A percentile compares a stretch with the other conserved stretches of the same genome.
These are phyloP conservation scores for Diddensiella transvaalensis DNA, from an alignment of 805 yeast genomes.

Conservation along the genomic window DNA sequence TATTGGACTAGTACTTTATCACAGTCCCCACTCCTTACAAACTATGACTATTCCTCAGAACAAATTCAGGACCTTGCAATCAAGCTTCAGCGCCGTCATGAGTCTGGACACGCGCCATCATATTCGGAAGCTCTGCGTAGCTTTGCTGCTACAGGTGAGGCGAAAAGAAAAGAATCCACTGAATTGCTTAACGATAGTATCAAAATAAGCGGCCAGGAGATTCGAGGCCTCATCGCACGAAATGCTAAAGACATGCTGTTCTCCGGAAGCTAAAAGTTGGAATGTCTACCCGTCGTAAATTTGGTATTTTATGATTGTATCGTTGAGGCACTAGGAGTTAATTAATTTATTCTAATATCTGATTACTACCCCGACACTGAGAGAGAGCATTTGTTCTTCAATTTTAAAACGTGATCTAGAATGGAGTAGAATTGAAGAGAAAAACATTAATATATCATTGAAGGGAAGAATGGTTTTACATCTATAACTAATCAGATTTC, in stretches of 20 bases:
- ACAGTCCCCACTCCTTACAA: constrained; percentile 26
- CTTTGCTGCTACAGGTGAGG: not conserved
- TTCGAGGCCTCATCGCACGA: constrained; percentile 9
- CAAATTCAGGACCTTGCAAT: constrained; percentile 30
- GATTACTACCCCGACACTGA: too few relatives aligned
- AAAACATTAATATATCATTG: too few relatives aligned
- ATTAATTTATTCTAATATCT: too few relatives aligned
- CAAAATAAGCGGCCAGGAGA: constrained; percentile 11
- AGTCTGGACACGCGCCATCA: not conserved
- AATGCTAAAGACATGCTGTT: not conserved
- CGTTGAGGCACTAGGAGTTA: too few relatives aligned
- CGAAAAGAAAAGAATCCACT: not conserved
- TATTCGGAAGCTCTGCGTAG: not conserved
- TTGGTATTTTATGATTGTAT: too few relatives aligned
- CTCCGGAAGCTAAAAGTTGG: too few relatives aligned
- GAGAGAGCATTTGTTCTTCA: too few relatives aligned
- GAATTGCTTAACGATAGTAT: constrained; percentile 3
- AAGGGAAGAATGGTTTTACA: too few relatives aligned
- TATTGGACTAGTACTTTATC: constrained; percentile 46
- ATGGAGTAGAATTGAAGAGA: too few relatives aligned
- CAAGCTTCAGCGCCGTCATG: constrained; percentile 12
- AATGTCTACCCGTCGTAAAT: too few relatives aligned
- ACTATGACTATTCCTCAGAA: constrained; percentile 28
- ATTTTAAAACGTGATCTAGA: too few relatives aligned
- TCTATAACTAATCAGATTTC: not conserved